Conservation (phyloP, 257 asterid species). For the Avicennia marina region DNA sequence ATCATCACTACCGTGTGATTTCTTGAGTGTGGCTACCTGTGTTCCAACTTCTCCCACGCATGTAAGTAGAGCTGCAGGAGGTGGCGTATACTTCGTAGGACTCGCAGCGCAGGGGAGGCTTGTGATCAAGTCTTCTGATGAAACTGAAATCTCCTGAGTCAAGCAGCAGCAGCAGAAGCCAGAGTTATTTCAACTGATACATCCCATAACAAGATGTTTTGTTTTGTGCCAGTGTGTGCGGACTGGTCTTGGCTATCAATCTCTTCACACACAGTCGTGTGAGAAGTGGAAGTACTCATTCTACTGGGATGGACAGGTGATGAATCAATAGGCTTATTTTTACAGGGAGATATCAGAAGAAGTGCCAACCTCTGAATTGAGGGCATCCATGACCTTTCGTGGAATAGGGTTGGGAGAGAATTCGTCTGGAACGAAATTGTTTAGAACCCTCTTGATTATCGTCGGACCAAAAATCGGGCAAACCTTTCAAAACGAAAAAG, state of each 20-base stretch:
- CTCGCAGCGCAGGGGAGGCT: conserved; percentile 54
- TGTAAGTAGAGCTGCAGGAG: conserved; percentile 51
- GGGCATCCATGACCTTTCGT: conserved; percentile 45
- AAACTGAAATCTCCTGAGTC: conserved; percentile 40
- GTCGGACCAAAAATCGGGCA: conserved; percentile 72
- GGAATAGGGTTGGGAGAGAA: conserved; percentile 91
- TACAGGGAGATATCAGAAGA: too few species aligned
- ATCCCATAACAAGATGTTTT: neutral
- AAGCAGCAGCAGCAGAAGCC: neutral
- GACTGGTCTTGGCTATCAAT: too few species aligned
- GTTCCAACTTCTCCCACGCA: conserved; percentile 56
- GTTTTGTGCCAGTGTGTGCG: too few species aligned
- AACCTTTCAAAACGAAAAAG: conserved; percentile 38
- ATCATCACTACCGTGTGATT: conserved; percentile 72
- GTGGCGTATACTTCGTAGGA: conserved; percentile 56
- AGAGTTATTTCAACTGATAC: neutral
- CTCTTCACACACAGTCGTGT: too few species aligned
- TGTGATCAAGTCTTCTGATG: conserved; percentile 25
- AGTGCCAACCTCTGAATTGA: conserved; percentile 61
- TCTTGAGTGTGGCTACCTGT: conserved; percentile 47
- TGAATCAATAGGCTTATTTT: too few species aligned
- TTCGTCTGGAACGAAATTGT: conserved; percentile 76
- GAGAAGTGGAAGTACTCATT: too few species aligned
- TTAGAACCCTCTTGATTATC: conserved; percentile 60
- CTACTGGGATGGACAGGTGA: too few species aligned